Evolutionary conservation across 352 stramenopile genomes (phyloP), one percentile per base, ranked within the genome.

Genomic region (Phytophthora multivora): DNA sequence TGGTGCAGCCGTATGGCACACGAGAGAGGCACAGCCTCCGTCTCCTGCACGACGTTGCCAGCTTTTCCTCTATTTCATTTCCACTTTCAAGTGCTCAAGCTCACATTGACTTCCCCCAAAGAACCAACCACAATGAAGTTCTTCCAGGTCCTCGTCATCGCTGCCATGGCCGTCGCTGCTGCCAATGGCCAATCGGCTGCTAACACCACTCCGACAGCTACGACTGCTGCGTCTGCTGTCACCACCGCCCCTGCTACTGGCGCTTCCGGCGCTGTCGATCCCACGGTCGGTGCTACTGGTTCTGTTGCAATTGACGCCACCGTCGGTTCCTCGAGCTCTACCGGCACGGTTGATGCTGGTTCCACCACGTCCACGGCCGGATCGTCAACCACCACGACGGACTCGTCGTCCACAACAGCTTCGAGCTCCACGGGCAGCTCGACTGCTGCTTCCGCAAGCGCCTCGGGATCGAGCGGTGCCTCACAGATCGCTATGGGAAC

Each of bases 141-240:
- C 52, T 53, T 72, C 45, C 60, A 74, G 38, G 28, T 73, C 40
- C 42, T 78, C 56, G 51, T 62, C 13, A 50, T 78, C 18, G 65
- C 61, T 21, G 61, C 64, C 4, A 52, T 78, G 11, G 65, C 65
- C 30, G 42, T 71, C n/a, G 60, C 45, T 15, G 56, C 56, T 23
- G 51, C 62, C 7, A 75, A 65, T 38, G 69, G 53, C 10, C 69
- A 78, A 12, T 52, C 52, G 12, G 52, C 30, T 15, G 38, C 60
- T 26, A 60, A 54, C 31, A 68, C 63, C 8, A 31, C 33, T 4
- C 54, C 61, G 1, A 49, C 43, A 11, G 26, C 51, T 5, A 48
- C 53, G 4, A 23, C 42, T 5, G 30, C 51, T 13, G 12, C 26
- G 9, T 13, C 42, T 5, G 21, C 66, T 25, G 43, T 39, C 11